Conservation (phyloP, 306 rosid genomes). For the Bauhinia variegata region DNA sequence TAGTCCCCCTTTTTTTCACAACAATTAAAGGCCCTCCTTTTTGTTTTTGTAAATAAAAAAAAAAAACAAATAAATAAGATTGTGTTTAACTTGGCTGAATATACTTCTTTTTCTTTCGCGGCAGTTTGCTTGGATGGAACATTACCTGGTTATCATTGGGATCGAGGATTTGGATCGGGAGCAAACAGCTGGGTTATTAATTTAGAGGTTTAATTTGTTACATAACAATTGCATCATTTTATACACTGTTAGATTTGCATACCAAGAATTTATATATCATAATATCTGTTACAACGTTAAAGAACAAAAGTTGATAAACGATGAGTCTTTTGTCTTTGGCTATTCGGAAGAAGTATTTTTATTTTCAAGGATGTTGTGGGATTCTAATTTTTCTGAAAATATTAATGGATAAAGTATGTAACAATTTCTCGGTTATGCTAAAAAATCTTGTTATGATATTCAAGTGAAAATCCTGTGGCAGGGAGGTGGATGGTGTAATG, state of each 20-base stretch:
- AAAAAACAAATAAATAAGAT: no score
- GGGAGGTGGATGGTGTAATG: constrained; percentile 99
- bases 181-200: constrained; percentile 86
- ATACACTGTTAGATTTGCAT: background rate
- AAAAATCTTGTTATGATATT: constrained; percentile 11
- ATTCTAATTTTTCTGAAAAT: constrained; percentile 13
- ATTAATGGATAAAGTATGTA: constrained; percentile 3
- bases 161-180: constrained; percentile 88
- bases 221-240: background rate
- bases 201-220: constrained; percentile 72
- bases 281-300: background rate
- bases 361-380: constrained; percentile 11
- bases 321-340: constrained; percentile 6
- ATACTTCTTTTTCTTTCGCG: constrained; percentile 1
- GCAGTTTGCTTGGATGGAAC: constrained; percentile 97
- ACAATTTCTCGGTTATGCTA: background rate
- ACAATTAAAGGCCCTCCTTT: background rate
- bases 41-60: background rate
- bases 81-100: constrained; percentile 27
- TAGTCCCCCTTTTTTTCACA: constrained; percentile 13
- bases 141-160: constrained; percentile 85
- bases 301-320: background rate
- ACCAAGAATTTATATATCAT: background rate
- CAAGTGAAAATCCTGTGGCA: constrained; percentile 53
- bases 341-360: background rate